Evolutionary conservation across 108 stramenopile species (phyloP).

Genomic region (Chaetoceros muelleri): DNA sequence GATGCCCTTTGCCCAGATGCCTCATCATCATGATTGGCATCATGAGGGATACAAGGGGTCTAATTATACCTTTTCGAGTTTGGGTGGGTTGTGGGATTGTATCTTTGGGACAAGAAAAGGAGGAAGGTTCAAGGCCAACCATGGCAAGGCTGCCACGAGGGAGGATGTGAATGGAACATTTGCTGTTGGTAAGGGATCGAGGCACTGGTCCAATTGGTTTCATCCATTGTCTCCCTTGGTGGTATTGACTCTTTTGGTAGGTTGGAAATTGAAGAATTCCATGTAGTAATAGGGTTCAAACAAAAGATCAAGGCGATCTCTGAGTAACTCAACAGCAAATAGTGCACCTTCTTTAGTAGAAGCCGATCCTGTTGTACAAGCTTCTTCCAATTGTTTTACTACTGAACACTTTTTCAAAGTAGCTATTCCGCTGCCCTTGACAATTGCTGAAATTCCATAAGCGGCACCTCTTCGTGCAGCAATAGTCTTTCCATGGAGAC

Average conservation of each 20-base stretch:
- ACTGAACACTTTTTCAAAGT: constrained; percentile 88
- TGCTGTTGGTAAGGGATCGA: background rate
- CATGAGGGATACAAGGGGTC: constrained; percentile 13
- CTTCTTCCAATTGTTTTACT: constrained; percentile 81
- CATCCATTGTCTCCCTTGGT: constrained; percentile 4
- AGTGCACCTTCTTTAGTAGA: constrained; percentile 89
- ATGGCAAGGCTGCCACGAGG: background rate
- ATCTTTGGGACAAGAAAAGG: constrained; percentile 11
- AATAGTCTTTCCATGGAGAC: constrained; percentile 51
- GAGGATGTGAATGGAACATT: too few relatives aligned
- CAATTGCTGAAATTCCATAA: constrained; percentile 90
- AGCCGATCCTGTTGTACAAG: constrained; percentile 47
- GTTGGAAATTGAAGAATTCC: background rate
- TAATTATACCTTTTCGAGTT: constrained; percentile 18
- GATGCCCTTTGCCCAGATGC: constrained; percentile 20
- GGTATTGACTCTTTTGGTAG: background rate
- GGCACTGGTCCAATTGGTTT: background rate
- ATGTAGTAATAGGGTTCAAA: constrained; percentile 99
- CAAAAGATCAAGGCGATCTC: constrained; percentile 81
- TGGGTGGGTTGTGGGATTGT: constrained; percentile 15
- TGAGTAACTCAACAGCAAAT: constrained; percentile 91
- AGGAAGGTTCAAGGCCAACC: constrained; percentile 3
- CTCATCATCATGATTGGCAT: constrained; percentile 28
- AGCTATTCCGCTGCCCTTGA: constrained; percentile 98
- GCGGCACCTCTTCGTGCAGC: constrained; percentile 87